Evolutionary conservation across 129 eudicot genomes (phyloP).

Genomic region (Artemisia annua): DNA sequence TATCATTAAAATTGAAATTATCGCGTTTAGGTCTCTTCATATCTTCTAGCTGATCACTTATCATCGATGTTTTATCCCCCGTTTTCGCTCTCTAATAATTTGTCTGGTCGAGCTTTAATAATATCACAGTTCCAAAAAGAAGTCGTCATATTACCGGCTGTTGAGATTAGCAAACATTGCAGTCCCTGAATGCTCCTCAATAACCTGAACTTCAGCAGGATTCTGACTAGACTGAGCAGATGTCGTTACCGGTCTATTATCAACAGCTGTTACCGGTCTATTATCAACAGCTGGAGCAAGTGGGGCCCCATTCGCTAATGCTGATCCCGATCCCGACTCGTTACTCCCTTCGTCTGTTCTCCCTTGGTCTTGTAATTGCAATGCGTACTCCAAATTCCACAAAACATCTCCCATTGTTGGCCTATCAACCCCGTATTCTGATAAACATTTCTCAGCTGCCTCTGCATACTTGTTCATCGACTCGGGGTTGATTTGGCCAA

Average conservation of each 20-base stretch:
- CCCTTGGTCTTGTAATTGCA: constrained; percentile 80
- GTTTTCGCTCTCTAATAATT: too few relatives aligned
- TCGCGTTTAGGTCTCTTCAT: constrained; percentile 1
- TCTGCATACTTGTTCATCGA: constrained; percentile 82
- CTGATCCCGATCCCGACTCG: constrained; percentile 21
- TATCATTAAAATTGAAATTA: background rate
- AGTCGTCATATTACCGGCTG: constrained; percentile 36
- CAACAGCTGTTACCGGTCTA: constrained; percentile 31
- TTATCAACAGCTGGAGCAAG: constrained; percentile 29
- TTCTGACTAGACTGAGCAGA: constrained; percentile 36
- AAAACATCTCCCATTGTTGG: constrained; percentile 96
- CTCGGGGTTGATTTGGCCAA: constrained; percentile 59
- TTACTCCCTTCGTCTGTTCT: constrained; percentile 53
- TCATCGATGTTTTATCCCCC: too few relatives aligned
- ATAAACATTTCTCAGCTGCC: constrained; percentile 85
- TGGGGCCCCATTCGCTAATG: constrained; percentile 34
- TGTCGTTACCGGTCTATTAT: constrained; percentile 27
- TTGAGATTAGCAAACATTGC: constrained; percentile 59
- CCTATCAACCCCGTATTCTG: constrained; percentile 86
- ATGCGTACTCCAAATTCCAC: constrained; percentile 89
- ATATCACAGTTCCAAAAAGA: too few relatives aligned
- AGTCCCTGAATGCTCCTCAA: constrained; percentile 68
- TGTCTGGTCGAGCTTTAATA: too few relatives aligned
- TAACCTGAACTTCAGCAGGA: constrained; percentile 47
- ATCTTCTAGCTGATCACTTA: constrained; percentile 16